Evolutionary conservation across 176 grass and related monocot species (phyloP), one percentile per base, ranked within the genome.

Genomic region (Aegilops longissima): DNA sequence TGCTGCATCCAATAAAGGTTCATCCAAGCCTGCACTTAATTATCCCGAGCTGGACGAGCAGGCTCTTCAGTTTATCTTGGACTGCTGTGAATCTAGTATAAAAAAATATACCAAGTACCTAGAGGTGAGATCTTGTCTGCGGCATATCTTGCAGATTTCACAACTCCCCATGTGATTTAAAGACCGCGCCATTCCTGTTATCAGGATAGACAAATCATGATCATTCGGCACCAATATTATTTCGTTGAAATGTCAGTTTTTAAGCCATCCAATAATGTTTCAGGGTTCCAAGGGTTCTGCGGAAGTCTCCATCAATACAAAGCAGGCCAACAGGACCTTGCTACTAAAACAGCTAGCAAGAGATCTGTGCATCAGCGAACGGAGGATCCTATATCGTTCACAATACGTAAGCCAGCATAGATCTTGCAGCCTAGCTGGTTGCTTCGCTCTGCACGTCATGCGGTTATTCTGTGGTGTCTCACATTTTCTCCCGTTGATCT

Each of bases 1-100:
- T 82, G 97, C 90, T 72, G 90, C 97, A 73, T 94, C 97, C 2
- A 91, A 91, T 74, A 94, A 86, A 82, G 92, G 70, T 79, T 73
- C 90, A 38, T 76, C 82, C n/a, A 94, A 94, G 70, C 52, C 66
- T 58, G 65, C 68, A 67, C 62, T 92, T 33, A 86, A 59, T 76
- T 96, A 94, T 80, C 97, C 97, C 73, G 89, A 96, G 73, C 83
- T 96, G 63, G 94, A 98, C 64, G 97, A 98, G 52, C 40, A 93
- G 38, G 87, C 90, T 88, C 92, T 98, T 90, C 97, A 96, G 92
- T 98, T 92, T 87, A 89, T 98, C 80, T 87, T 93, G 85, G 97
- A 98, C 90, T 88, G 80, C 42, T 98, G 94, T 85, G 97, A 98
- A 87, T 85, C 92, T 80, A 93, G 79, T 30, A 92, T 98, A 83